Base-by-base conservation (phyloP, 495 filamentous ascomycete genomes). In the Neurospora tetraspora region DNA sequence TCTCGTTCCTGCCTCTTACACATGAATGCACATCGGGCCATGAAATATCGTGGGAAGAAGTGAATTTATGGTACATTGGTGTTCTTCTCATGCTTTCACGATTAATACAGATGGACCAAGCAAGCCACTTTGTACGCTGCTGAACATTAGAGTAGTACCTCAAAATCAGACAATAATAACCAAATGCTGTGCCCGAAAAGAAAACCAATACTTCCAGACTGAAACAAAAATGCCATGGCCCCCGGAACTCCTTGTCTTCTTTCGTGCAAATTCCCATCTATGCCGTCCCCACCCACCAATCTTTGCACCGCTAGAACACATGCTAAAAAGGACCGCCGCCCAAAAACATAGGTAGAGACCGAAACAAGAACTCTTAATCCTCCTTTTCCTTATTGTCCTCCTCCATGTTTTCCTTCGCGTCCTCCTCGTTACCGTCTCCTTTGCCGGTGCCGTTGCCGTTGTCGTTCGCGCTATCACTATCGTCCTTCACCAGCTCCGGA, bases 261-360 rank as follows among this genome's bases (percentile, higher is more conserved):
- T 42, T 40, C 0, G 14, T 43, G 42, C 9, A 43, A 40, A 11
- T 16, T 5, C 5, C 14, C 12, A 40, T 3, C 8, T 1, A 6
- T 23, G 45, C 20, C 10, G 12, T 59, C 23, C 0, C 20, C 10
- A 53, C 20, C 20, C 23, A 27, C 20, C 10, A 11, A 27, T 53
- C 10, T 10, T 27, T 27, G 10, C 20, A 53, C 20, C 45, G 6
- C 12, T 10, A 10, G 20, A 53, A 27, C 4, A 27, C 8, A 61
- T 34, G 14, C 68, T n/a, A 73, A 3, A 71, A 75, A 3, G 70
- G 68, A 3, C 75, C 74, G 4, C 75, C 75, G 12, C 75, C 72
- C 3, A 77, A n/a, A 31, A 77, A 77, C 47, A 72, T 70, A 14
- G 75, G 74, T 5, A 77, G 14, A 65, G 40, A 37, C 8, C 42